These are phyloP conservation scores for Pseudocercospora fuligena DNA, from an alignment of 2,329 filamentous ascomycete species.

Conservation along the genomic window DNA sequence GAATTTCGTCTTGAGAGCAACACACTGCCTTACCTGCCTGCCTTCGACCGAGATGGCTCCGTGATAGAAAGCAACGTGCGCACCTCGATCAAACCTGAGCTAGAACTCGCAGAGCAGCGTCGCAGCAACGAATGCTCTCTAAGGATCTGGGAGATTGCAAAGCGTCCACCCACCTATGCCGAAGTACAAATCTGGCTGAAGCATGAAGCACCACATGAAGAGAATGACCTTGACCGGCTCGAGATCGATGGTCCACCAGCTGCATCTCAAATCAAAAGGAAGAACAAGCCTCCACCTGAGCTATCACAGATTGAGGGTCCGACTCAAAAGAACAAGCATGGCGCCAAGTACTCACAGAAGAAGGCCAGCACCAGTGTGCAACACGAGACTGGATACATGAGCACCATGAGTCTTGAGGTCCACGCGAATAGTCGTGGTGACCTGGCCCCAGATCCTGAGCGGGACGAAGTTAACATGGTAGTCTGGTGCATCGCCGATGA, in stretches of 20 bases:
- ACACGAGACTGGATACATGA: conserved; percentile 93
- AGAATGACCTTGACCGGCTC: conserved; percentile 23
- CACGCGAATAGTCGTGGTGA: conserved; percentile 86
- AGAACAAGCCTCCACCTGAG: conserved; percentile 41
- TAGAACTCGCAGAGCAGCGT: conserved; percentile 57
- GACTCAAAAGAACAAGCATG: conserved; percentile 80
- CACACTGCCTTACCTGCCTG: conserved; percentile 77
- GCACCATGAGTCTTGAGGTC: conserved; percentile 89
- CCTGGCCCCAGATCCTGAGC: conserved; percentile 83
- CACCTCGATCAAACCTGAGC: conserved; percentile 59
- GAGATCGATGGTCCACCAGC: conserved; percentile 40
- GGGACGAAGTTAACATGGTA: conserved; percentile 84
- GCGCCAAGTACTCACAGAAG: conserved; percentile 84
- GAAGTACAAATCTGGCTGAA: conserved; percentile 74
- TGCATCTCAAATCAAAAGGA: conserved; percentile 38
- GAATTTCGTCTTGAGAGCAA: conserved; percentile 80
- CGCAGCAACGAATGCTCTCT: conserved; percentile 65
- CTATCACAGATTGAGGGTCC: conserved; percentile 88
- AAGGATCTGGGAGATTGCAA: conserved; percentile 76
- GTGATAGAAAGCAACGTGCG: conserved; percentile 64
- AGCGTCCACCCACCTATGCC: conserved; percentile 68
- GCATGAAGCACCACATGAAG: conserved; percentile 35
- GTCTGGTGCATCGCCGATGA: conserved; percentile 75
- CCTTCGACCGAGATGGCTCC: conserved; percentile 57
- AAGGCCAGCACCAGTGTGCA: conserved; percentile 74